phyloP scores from a whole-genome alignment of 2,329 filamentous ascomycete species.

The Paradendryphiella salina region DNA sequence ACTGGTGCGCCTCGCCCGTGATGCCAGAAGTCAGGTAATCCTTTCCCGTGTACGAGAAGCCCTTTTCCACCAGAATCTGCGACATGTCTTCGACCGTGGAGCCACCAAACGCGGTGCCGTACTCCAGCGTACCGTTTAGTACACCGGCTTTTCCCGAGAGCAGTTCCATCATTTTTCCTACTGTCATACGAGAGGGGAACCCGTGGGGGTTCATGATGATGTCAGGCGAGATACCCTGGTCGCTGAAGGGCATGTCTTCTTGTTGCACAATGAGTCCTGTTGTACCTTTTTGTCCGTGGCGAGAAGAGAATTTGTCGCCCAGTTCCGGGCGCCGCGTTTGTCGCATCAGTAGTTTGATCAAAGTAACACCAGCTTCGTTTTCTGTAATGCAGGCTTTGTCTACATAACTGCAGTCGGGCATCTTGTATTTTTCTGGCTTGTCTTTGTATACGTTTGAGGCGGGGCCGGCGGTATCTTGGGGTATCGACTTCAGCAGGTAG shows the following conservation, averaged over 20 bases:
- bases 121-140: conserved; percentile 80
- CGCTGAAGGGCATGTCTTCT: conserved; percentile 94
- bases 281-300: conserved; percentile 97
- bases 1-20: conserved; percentile 89
- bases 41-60: conserved; percentile 96
- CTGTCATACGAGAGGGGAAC: conserved; percentile 99
- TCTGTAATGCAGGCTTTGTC: conserved; percentile 95
- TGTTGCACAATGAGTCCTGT: conserved; percentile 96
- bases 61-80: conserved; percentile 77
- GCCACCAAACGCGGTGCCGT: conserved; percentile 84
- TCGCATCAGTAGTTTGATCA: conserved; percentile 94
- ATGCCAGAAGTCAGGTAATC: conserved; percentile 95
- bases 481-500: conserved; percentile 88
- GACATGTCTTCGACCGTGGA: conserved; percentile 89
- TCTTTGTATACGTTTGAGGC: conserved; percentile 68
- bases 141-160: conserved; percentile 93
- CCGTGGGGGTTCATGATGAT: conserved; percentile 99
- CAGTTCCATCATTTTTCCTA: conserved; percentile 95
- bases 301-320: conserved; percentile 97
- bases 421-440: conserved; percentile 75
- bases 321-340: conserved; percentile 94
- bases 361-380: conserved; percentile 78
- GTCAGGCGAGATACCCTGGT: conserved; percentile 87
- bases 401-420: conserved; percentile 83
- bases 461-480: conserved; percentile 73